Conservation (phyloP, 2,329 filamentous ascomycete species). For the Aspergillus sp. region DNA sequence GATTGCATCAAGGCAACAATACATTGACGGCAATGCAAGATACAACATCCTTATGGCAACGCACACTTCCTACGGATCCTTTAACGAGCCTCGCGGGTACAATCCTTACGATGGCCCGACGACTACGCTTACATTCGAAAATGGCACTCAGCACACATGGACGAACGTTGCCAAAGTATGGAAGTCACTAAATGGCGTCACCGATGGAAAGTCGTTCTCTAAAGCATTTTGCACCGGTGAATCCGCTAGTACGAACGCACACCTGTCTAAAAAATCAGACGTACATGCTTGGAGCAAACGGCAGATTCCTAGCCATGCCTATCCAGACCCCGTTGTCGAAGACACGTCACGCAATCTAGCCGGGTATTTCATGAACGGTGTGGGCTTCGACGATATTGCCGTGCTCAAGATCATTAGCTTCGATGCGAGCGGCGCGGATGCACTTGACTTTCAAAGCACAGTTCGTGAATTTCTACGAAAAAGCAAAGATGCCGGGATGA, state of each 20-base stretch:
- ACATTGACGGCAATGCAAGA: conserved; percentile 22
- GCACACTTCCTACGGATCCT: conserved; percentile 2
- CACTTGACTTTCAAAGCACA: conserved; percentile 27
- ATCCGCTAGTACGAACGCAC: conserved; percentile 2
- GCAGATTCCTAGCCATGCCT: conserved; percentile 14
- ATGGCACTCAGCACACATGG: conserved; percentile 13
- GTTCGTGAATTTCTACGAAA: conserved; percentile 39
- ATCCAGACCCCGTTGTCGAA: conserved; percentile 30
- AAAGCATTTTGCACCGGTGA: conserved; percentile 24
- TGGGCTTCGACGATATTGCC: conserved; percentile 32
- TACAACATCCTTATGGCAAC: conserved; percentile 24
- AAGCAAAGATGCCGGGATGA: conserved; percentile 39
- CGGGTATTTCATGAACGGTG: conserved; percentile 36
- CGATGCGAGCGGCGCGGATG: conserved; percentile 7
- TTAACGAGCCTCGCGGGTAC: conserved; percentile 5
- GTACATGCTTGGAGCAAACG: conserved; percentile 11
- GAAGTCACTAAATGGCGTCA: conserved; percentile 24
- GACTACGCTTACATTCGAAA: conserved; percentile 22
- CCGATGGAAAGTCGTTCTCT: conserved; percentile 33
- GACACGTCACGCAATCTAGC: conserved; percentile 27
- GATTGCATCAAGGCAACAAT: conserved; percentile 10
- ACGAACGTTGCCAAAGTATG: conserved; percentile 1
- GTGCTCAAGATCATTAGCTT: conserved; percentile 38
- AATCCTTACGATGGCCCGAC: conserved; percentile 16
- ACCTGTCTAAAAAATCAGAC: no score